Base-by-base conservation (phyloP, 768 basidiomycete genomes). In the Russula ochroleuca region DNA sequence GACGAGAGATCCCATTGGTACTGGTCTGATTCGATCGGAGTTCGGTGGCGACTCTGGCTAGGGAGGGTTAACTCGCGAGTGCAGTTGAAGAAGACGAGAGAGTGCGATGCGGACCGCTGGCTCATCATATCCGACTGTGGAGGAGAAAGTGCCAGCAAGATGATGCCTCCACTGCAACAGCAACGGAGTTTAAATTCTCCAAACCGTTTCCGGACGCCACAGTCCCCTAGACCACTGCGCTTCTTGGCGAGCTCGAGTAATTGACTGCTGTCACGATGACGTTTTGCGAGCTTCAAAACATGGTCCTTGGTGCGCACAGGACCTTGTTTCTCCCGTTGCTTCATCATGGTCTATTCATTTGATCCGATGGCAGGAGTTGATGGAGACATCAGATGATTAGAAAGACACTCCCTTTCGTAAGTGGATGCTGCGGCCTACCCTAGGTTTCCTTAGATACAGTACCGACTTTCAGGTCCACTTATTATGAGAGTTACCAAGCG, bases 171-270 rank as follows among this genome's bases (percentile, higher is more conserved):
- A n/a, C n/a, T n/a, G n/a, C n/a, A n/a, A n/a, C n/a, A n/a, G n/a
- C n/a, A n/a, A n/a, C n/a, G n/a, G n/a, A n/a, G n/a, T n/a, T n/a
- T n/a, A n/a, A n/a, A n/a, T n/a, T n/a, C n/a, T n/a, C n/a, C n/a
- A n/a, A n/a, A n/a, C n/a, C n/a, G n/a, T n/a, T n/a, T n/a, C n/a
- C n/a, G 28, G 28, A 28, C 28, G 28, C 28, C 28, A 2, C 28
- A 28, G 28, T 5, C 28, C n/a, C n/a, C n/a, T n/a, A n/a, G n/a
- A n/a, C n/a, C n/a, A n/a, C n/a, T n/a, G n/a, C 55, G 56, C 56
- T n/a, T 37, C 62, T 63, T 62, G n/a, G n/a, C n/a, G n/a, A n/a
- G 61, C 21, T 23, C 47, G 47, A 47, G n/a, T 21, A 21, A 23
- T 23, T n/a, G 28, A 49, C 48, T 25, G 14, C 48, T 23, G 2